Conservation (phyloP, 768 basidiomycete genomes). For the Tulasnella calospora region DNA sequence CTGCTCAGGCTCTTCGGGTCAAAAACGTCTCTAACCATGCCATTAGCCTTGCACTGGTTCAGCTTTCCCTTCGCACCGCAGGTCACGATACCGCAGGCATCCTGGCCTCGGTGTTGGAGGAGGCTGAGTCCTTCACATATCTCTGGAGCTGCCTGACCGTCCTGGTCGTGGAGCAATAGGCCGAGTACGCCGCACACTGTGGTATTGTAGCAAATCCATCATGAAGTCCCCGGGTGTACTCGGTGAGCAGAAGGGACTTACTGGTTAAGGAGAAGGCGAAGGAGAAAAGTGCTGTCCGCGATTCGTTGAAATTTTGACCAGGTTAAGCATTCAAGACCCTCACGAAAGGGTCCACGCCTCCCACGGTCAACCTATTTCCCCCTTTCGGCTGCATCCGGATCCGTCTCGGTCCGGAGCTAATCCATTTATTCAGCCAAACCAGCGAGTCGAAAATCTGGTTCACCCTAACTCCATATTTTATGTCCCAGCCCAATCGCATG, state of each 20-base stretch:
- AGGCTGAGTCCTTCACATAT: slow-evolving; percentile 94
- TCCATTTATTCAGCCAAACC: too few relatives aligned
- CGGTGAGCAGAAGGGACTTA: background rate
- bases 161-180: slow-evolving; percentile 73
- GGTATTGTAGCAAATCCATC: background rate
- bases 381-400: background rate
- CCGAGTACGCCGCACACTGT: slow-evolving; percentile 91
- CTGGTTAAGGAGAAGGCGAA: background rate
- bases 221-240: background rate
- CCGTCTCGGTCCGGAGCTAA: background rate
- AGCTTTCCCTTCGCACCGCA: slow-evolving; percentile 92
- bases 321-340: background rate
- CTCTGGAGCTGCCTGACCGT: slow-evolving; percentile 71
- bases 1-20: slow-evolving; percentile 70
- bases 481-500: too few relatives aligned
- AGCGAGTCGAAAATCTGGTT: too few relatives aligned
- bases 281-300: background rate
- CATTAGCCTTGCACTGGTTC: slow-evolving; percentile 98
- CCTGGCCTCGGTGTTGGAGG: slow-evolving; percentile 94
- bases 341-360: background rate
- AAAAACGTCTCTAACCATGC: slow-evolving; percentile 98
- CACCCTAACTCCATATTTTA: too few relatives aligned
- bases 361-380: slow-evolving; percentile 2
- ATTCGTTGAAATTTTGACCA: slow-evolving; percentile 24
- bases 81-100: slow-evolving; percentile 96